Percentiles rank a stretch among this genome's conserved stretches.
Evolutionary conservation across 75 land plant species (phyloP).

Genomic region (Gnetum montanum): DNA sequence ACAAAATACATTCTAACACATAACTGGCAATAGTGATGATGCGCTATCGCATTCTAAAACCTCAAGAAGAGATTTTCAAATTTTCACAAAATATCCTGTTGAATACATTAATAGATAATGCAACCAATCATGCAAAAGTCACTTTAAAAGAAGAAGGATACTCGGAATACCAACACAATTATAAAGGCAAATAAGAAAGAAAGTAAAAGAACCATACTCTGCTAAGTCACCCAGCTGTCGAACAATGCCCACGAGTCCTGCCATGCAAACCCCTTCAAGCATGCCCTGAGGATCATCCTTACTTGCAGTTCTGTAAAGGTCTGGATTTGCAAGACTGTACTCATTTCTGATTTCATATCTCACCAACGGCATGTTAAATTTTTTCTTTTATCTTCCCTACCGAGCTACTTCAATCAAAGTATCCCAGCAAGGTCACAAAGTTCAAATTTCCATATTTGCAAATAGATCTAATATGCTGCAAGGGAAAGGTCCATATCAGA

Average conservation of each 20-base stretch:
- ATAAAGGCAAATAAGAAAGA: background rate
- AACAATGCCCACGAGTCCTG: conserved; percentile 64
- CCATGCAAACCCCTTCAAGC: conserved; percentile 61
- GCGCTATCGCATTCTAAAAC: too few relatives aligned
- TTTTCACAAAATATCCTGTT: too few relatives aligned
- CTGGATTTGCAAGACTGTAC: conserved; percentile 62
- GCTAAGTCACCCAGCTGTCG: conserved; percentile 67
- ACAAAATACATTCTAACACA: too few relatives aligned
- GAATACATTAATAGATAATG: too few relatives aligned
- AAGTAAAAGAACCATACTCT: conserved; percentile 28
- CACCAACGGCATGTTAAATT: conserved; percentile 47
- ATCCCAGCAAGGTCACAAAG: too few relatives aligned
- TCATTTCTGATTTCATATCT: conserved; percentile 53
- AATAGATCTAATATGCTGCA: too few relatives aligned
- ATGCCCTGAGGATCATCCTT: conserved; percentile 45
- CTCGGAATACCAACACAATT: too few relatives aligned
- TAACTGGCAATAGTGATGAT: too few relatives aligned
- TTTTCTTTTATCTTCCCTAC: conserved; percentile 1
- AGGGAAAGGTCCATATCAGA: too few relatives aligned
- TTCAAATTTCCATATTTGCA: background rate
- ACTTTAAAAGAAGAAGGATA: too few relatives aligned
- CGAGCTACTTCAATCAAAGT: background rate
- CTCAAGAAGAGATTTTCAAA: too few relatives aligned
- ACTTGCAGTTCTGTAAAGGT: conserved; percentile 31
- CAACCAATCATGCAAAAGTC: too few relatives aligned